phyloP scores from a whole-genome alignment of 257 asterid genomes.

The Solanum okadae region DNA sequence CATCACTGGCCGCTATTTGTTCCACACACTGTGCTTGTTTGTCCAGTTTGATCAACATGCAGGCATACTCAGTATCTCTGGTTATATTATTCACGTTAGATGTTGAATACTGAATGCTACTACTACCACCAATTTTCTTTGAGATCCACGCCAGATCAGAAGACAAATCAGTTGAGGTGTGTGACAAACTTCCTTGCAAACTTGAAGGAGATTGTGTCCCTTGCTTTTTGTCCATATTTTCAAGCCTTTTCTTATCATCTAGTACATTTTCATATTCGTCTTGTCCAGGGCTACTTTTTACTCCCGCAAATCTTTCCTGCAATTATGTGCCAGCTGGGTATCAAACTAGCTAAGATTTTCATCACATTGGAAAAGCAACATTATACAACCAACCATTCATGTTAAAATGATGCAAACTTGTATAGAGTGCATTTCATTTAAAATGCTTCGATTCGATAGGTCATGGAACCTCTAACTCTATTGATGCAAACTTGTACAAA shows the following conservation, averaged over 20 bases:
- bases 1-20: conserved; percentile 12
- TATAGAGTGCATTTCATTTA: neutral
- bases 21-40: conserved; percentile 2
- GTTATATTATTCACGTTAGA: conserved; percentile 7
- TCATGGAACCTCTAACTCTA: neutral
- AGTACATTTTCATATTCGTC: conserved; percentile 13
- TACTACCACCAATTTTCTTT: conserved; percentile 23
- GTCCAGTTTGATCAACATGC: conserved; percentile 4
- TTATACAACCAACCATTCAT: neutral
- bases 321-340: neutral
- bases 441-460: neutral
- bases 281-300: conserved; percentile 20
- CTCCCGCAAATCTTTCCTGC: conserved; percentile 41
- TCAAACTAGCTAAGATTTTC: neutral
- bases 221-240: conserved; percentile 29
- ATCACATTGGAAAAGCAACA: neutral
- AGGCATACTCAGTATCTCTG: conserved; percentile 3
- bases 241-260: conserved; percentile 9
- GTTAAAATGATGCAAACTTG: neutral
- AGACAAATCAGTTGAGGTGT: conserved; percentile 36
- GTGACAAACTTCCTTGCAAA: conserved; percentile 26
- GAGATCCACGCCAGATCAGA: conserved; percentile 55
- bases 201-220: conserved; percentile 19
- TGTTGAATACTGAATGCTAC: conserved; percentile 14
- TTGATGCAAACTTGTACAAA: neutral